These are phyloP conservation scores for Phymatotrichopsis omnivora DNA, from an alignment of 2,329 filamentous ascomycete species.

Conservation along the genomic window DNA sequence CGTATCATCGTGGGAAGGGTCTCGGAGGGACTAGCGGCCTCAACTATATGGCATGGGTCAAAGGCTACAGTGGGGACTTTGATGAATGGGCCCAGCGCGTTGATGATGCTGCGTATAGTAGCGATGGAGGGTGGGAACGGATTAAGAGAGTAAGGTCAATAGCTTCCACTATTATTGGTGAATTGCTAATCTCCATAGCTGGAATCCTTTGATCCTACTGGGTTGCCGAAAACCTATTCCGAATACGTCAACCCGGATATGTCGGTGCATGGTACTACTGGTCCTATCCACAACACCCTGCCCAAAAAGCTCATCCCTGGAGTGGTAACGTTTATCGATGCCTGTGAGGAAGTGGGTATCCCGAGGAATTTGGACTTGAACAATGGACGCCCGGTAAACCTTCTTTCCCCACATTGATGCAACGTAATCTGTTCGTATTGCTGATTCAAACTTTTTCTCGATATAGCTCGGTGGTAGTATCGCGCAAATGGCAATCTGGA, in stretches of 20 bases:
- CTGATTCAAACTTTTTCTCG: neutral
- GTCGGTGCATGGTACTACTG: conserved; percentile 43
- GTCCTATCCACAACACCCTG: conserved; percentile 47
- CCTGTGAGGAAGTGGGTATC: conserved; percentile 17
- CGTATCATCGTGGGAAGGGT: conserved; percentile 42
- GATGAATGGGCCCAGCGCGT: conserved; percentile 39
- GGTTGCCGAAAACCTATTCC: conserved; percentile 15
- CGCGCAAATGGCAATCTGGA: conserved; percentile 22
- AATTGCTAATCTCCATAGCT: conserved; percentile 31
- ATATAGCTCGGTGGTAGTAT: conserved; percentile 18
- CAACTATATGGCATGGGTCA: conserved; percentile 57
- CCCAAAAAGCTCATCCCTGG: conserved; percentile 45
- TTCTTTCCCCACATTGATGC: neutral
- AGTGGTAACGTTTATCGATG: conserved; percentile 39
- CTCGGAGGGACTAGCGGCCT: conserved; percentile 49
- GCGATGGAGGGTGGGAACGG: conserved; percentile 47
- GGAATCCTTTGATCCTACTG: conserved; percentile 33
- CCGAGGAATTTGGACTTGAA: conserved; percentile 18
- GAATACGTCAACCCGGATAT: conserved; percentile 35
- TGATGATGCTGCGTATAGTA: conserved; percentile 34
- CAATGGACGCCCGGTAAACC: conserved; percentile 10
- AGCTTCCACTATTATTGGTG: conserved; percentile 47
- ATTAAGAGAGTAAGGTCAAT: conserved; percentile 43
- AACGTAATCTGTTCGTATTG: neutral
- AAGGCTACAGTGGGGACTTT: conserved; percentile 48